These are phyloP conservation scores for Fagus crenata DNA, from an alignment of 306 rosid species.

Conservation along the genomic window DNA sequence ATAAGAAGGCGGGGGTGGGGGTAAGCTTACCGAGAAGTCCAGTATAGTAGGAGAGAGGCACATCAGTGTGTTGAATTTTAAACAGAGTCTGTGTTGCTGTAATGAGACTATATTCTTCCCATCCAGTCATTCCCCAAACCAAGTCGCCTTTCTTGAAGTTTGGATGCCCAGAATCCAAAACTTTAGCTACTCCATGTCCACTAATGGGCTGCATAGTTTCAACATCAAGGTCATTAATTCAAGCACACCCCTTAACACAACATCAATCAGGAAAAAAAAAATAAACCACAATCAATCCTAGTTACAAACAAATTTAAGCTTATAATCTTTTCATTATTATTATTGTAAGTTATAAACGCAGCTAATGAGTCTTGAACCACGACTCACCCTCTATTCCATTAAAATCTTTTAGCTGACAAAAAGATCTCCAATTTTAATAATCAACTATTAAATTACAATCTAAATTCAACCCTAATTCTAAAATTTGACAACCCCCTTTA, in stretches of 20 bases:
- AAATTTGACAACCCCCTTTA: background rate
- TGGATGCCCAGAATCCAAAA: slow-evolving; percentile 35
- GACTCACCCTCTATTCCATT: too few relatives aligned
- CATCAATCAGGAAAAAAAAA: background rate
- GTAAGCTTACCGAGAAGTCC: slow-evolving; percentile 36
- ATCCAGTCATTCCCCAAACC: slow-evolving; percentile 30
- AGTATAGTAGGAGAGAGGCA: slow-evolving; percentile 42
- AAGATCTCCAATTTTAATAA: too few relatives aligned
- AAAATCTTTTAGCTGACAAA: too few relatives aligned
- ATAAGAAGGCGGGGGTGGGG: background rate
- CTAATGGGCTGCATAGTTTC: slow-evolving; percentile 31
- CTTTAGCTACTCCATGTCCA: slow-evolving; percentile 38
- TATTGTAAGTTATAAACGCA: too few relatives aligned
- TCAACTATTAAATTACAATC: too few relatives aligned
- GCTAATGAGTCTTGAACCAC: too few relatives aligned
- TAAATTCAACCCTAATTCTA: background rate
- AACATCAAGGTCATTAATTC: background rate
- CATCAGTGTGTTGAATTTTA: slow-evolving; percentile 33
- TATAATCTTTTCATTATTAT: background rate
- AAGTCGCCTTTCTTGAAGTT: slow-evolving; percentile 36
- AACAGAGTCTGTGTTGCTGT: background rate
- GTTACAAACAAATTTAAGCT: background rate
- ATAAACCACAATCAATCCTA: background rate
- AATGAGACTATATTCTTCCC: slow-evolving; percentile 40
- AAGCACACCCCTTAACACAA: background rate